Evolutionary conservation across 202 grass and related monocot genomes (phyloP).

Genomic region (Elaeis oleifera): DNA sequence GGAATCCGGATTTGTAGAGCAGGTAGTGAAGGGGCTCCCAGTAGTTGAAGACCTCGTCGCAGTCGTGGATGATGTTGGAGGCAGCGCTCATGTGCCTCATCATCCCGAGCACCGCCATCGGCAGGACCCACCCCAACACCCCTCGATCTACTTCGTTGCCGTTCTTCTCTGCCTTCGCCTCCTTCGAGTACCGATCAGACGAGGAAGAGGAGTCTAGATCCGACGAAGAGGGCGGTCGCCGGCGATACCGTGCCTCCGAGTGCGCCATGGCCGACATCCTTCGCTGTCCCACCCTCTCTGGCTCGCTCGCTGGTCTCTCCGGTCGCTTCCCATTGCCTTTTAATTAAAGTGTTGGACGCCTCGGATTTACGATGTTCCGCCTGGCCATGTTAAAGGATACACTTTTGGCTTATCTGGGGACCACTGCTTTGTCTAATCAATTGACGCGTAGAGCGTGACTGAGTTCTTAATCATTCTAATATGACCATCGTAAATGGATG

Average conservation of each 20-base stretch:
- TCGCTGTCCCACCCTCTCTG: conserved; percentile 1
- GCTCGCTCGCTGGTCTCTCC: background rate
- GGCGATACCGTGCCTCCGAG: conserved; percentile 62
- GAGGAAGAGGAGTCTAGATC: conserved; percentile 20
- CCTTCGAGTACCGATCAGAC: conserved; percentile 40
- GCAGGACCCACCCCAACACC: conserved; percentile 74
- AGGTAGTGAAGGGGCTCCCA: conserved; percentile 98
- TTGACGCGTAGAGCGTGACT: no score
- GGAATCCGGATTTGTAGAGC: conserved; percentile 92
- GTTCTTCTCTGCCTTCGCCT: conserved; percentile 36
- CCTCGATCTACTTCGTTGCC: conserved; percentile 31
- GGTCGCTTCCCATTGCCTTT: no score
- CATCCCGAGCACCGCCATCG: conserved; percentile 58
- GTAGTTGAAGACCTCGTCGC: conserved; percentile 99
- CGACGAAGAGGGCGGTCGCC: conserved; percentile 25
- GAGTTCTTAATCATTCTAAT: no score
- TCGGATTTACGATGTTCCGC: no score
- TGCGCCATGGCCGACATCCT: conserved; percentile 35
- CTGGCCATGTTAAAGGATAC: no score
- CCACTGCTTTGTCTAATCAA: no score
- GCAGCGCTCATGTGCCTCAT: conserved; percentile 92
- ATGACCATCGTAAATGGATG: no score
- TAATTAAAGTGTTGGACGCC: no score
- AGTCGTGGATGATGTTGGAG: conserved; percentile 97
- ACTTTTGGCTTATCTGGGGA: no score